phyloP scores from a whole-genome alignment of 345 rosid genomes.

The Lumnitzera littorea region DNA sequence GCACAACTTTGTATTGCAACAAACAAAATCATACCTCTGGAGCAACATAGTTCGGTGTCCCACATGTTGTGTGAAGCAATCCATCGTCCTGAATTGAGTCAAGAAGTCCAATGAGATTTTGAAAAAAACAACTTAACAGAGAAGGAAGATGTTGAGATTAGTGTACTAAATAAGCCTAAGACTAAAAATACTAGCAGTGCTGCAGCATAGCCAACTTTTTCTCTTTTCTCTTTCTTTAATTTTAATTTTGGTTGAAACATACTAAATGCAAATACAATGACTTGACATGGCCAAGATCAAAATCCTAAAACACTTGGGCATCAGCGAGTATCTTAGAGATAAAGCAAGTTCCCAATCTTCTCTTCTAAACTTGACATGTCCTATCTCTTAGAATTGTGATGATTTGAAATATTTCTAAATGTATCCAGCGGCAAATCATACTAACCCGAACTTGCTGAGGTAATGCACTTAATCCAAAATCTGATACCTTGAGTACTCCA shows the following conservation, averaged over 20 bases:
- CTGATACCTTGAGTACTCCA: constrained; percentile 85
- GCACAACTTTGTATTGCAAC: background rate
- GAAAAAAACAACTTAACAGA: constrained; percentile 2
- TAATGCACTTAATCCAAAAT: constrained; percentile 95
- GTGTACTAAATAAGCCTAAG: no score
- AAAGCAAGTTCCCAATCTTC: no score
- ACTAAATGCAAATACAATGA: no score
- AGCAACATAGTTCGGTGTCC: constrained; percentile 99
- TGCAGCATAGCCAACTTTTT: no score
- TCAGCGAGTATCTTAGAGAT: no score
- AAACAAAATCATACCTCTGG: constrained; percentile 69
- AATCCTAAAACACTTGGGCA: no score
- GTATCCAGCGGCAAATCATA: constrained; percentile 3
- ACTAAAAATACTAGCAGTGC: no score
- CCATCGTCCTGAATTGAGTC: constrained; percentile 72
- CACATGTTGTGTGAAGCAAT: constrained; percentile 95
- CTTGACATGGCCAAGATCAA: no score
- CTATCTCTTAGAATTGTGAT: background rate
- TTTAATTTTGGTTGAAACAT: no score
- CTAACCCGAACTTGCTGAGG: constrained; percentile 99
- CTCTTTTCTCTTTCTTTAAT: no score
- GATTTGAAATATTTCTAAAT: background rate
- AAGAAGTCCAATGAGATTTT: constrained; percentile 7
- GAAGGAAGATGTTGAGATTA: background rate
- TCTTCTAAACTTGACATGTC: no score